Percentiles rank a stretch among this genome's conserved stretches.
phyloP scores from a whole-genome alignment of 495 filamentous ascomycete species.

The Eremomyces bilateralis region DNA sequence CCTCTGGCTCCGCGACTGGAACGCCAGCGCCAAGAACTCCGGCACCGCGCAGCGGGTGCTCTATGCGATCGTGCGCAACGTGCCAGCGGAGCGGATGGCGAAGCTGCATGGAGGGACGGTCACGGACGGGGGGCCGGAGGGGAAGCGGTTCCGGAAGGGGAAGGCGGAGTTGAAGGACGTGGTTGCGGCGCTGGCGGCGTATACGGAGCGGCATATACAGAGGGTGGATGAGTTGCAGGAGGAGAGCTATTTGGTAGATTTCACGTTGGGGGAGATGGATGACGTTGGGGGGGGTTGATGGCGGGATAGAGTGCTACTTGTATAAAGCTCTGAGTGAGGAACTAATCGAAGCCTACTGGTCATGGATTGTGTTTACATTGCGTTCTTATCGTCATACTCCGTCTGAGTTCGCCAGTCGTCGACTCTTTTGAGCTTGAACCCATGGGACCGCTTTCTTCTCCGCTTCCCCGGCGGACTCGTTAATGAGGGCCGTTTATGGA shows the following conservation, averaged over 20 bases:
- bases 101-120: neutral
- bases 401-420: no score
- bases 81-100: constrained; percentile 23
- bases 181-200: constrained; percentile 56
- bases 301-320: constrained; percentile 3
- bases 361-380: no score
- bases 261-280: constrained; percentile 85
- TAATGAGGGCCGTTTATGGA: no score
- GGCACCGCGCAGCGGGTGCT: constrained; percentile 73
- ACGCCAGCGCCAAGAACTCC: constrained; percentile 79
- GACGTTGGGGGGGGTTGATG: constrained; percentile 26
- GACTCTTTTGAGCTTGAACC: no score
- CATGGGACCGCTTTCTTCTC: no score
- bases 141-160: constrained; percentile 14
- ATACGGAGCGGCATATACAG: constrained; percentile 81
- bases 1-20: constrained; percentile 75
- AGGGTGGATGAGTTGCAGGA: constrained; percentile 75
- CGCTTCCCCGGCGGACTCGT: no score
- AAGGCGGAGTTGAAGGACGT: constrained; percentile 43
- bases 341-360: no score
- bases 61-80: constrained; percentile 50
- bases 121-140: constrained; percentile 17
- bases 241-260: constrained; percentile 85
- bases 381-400: no score
- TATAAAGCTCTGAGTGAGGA: no score